A percentile compares a stretch with the other conserved stretches of the same genome.
Conservation (phyloP, 2,329 filamentous ascomycete species). For the Hymenoscyphus fructigenus region DNA sequence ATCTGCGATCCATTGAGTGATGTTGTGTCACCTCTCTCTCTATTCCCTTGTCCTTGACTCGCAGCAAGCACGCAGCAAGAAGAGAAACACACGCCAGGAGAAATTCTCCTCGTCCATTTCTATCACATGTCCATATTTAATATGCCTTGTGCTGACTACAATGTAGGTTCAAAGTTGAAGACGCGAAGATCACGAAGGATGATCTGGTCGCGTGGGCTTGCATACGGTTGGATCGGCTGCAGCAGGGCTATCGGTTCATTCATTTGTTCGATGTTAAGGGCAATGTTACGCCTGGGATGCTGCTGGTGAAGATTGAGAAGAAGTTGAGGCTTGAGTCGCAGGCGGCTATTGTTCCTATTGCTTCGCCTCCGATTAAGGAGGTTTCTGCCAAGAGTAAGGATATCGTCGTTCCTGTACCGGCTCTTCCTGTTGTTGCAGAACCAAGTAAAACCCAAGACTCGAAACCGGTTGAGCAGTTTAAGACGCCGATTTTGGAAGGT, state of each 20-base stretch:
- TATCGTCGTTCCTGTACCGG: constrained; percentile 1
- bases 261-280: constrained; percentile 72
- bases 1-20: not conserved
- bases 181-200: constrained; percentile 79
- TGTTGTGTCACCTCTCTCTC: not conserved
- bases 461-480: not conserved
- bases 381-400: not conserved
- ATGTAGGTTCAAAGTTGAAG: constrained; percentile 72
- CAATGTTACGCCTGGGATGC: constrained; percentile 60
- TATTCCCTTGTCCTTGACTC: constrained; percentile 2
- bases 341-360: not conserved
- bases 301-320: constrained; percentile 76
- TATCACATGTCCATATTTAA: constrained; percentile 3
- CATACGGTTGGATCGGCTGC: constrained; percentile 77
- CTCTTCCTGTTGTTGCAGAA: not conserved
- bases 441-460: not conserved
- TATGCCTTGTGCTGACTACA: constrained; percentile 11
- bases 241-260: constrained; percentile 73
- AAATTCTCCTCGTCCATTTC: not conserved
- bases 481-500: not conserved
- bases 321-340: constrained; percentile 6
- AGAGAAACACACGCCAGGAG: not conserved
- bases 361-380: not conserved
- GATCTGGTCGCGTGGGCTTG: constrained; percentile 85
- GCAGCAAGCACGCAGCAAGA: constrained; percentile 1